Conservation (phyloP, 2,329 filamentous ascomycete species). For the Monilinia fructicola region DNA sequence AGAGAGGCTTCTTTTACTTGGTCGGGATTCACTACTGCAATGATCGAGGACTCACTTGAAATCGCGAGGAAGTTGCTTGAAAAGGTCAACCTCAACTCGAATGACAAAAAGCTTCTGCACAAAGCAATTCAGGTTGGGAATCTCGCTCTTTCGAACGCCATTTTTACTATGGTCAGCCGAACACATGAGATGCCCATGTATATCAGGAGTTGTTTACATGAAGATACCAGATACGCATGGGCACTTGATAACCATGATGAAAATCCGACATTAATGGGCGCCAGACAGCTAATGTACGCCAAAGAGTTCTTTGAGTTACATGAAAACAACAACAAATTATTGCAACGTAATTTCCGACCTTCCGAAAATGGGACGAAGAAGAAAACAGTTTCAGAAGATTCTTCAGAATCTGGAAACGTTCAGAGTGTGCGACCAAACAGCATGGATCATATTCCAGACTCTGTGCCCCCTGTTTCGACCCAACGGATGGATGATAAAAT, state of each 20-base stretch:
- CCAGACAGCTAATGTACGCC: slow-evolving; percentile 30
- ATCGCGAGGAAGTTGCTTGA: slow-evolving; percentile 67
- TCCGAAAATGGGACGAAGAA: neutral
- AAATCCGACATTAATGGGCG: slow-evolving; percentile 55
- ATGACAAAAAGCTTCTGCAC: slow-evolving; percentile 61
- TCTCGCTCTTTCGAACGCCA: slow-evolving; percentile 55
- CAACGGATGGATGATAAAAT: neutral
- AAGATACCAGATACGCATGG: slow-evolving; percentile 61
- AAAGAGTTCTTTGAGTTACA: neutral
- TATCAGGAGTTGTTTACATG: slow-evolving; percentile 62
- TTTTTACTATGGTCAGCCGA: slow-evolving; percentile 65
- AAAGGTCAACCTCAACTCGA: slow-evolving; percentile 55
- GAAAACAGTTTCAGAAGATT: neutral
- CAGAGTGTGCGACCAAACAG: slow-evolving; percentile 34
- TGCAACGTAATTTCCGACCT: neutral
- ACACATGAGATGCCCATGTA: slow-evolving; percentile 79
- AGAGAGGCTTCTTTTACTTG: slow-evolving; percentile 83
- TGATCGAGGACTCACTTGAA: slow-evolving; percentile 64
- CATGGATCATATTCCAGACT: slow-evolving; percentile 13
- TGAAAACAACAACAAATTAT: neutral
- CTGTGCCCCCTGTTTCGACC: neutral
- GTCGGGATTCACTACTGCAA: slow-evolving; percentile 66
- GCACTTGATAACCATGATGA: slow-evolving; percentile 55
- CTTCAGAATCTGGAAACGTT: neutral
- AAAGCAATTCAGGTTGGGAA: slow-evolving; percentile 67